Evolutionary conservation across 2,329 filamentous ascomycete species (phyloP).

Genomic region (Cercospora brassicicola): DNA sequence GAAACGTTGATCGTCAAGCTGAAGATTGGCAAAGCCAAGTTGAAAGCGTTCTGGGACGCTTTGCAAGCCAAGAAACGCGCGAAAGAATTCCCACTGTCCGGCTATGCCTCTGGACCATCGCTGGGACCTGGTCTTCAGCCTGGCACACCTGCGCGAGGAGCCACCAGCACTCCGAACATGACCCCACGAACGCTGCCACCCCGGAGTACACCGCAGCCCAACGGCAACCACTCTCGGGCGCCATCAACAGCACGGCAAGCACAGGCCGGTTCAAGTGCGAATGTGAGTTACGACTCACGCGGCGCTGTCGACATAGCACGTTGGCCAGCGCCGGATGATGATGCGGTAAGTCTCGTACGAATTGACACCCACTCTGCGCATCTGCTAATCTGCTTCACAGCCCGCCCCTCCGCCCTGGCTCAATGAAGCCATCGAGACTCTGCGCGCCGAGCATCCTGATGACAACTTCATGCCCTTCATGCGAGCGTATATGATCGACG

Average conservation of each 20-base stretch:
- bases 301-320: constrained; percentile 67
- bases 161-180: constrained; percentile 30
- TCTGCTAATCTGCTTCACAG: constrained; percentile 47
- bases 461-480: constrained; percentile 88
- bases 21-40: constrained; percentile 68
- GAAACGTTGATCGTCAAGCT: constrained; percentile 68
- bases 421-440: constrained; percentile 65
- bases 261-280: constrained; percentile 11
- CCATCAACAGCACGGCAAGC: constrained; percentile 23
- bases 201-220: constrained; percentile 34
- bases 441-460: constrained; percentile 70
- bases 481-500: constrained; percentile 79
- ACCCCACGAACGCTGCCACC: constrained; percentile 31
- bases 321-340: constrained; percentile 59
- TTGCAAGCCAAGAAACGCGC: constrained; percentile 38
- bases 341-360: constrained; percentile 57
- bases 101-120: constrained; percentile 37
- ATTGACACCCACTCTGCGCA: not conserved
- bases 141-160: constrained; percentile 28
- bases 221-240: constrained; percentile 30
- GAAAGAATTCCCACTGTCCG: constrained; percentile 37
- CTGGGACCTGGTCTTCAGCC: constrained; percentile 17
- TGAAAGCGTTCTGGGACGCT: constrained; percentile 61
- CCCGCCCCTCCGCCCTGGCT: constrained; percentile 89
- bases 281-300: constrained; percentile 36